Evolutionary conservation across 805 yeast genomes (phyloP).

Genomic region (Kuraishia molischiana): DNA sequence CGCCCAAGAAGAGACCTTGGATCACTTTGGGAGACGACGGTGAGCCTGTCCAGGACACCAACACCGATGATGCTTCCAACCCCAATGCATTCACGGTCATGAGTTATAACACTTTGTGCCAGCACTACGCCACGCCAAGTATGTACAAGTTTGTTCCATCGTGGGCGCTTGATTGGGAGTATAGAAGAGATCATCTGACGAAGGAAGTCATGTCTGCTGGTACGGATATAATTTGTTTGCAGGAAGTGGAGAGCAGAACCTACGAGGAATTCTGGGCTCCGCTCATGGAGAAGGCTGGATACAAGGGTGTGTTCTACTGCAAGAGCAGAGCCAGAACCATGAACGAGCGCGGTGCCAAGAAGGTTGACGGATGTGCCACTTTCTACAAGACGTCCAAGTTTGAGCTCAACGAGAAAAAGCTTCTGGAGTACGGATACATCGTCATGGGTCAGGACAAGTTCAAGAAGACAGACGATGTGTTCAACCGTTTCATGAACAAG

Average conservation of each 20-base stretch:
- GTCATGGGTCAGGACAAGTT: conserved; percentile 78
- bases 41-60: conserved; percentile 29
- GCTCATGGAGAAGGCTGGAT: conserved; percentile 60
- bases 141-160: conserved; percentile 93
- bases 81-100: conserved; percentile 57
- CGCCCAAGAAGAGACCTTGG: conserved; percentile 78
- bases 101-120: conserved; percentile 90
- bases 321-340: conserved; percentile 91
- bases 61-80: conserved; percentile 11
- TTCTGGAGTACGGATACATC: conserved; percentile 74
- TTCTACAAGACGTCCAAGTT: conserved; percentile 69
- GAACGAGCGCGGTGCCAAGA: conserved; percentile 69
- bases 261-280: conserved; percentile 85
- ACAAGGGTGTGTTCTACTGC: conserved; percentile 72
- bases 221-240: conserved; percentile 81
- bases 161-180: conserved; percentile 95
- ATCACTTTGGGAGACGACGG: conserved; percentile 70
- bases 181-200: conserved; percentile 67
- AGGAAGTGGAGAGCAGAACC: conserved; percentile 87
- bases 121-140: conserved; percentile 86
- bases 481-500: conserved; percentile 92
- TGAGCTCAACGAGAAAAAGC: conserved; percentile 57
- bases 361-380: conserved; percentile 98
- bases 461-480: conserved; percentile 88
- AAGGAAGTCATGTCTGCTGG: conserved; percentile 58